These are phyloP conservation scores for Paratinospora sagittata DNA, from an alignment of 164 flowering plant genomes.

Conservation along the genomic window DNA sequence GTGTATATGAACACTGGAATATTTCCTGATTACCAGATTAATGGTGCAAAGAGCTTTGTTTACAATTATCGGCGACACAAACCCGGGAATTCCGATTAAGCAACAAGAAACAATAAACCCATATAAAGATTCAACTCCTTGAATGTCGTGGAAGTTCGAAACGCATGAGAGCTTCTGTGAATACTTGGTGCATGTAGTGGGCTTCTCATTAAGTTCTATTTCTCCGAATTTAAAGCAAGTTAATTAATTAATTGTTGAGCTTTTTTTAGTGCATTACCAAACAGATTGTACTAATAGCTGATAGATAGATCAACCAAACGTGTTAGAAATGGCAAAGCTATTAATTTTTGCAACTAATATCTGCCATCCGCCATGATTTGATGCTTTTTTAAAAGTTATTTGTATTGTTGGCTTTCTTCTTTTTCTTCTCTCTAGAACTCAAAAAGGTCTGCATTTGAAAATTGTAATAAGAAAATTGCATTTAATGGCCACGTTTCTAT, in stretches of 20 bases:
- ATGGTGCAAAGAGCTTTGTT: constrained; percentile 1
- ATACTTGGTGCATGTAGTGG: too few species aligned
- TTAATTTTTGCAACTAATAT: neutral
- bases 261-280: neutral
- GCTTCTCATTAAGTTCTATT: too few species aligned
- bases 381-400: neutral
- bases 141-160: neutral
- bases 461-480: too few species aligned
- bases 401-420: neutral
- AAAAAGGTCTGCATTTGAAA: neutral
- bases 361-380: neutral
- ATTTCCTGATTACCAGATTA: neutral
- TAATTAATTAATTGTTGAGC: neutral
- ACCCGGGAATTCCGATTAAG: neutral
- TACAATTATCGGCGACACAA: neutral
- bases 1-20: too few species aligned
- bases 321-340: neutral
- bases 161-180: neutral
- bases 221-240: constrained; percentile 1
- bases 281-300: neutral
- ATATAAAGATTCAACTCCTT: constrained; percentile 4
- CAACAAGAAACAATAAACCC: neutral
- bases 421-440: neutral
- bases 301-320: too few species aligned
- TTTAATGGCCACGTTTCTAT: too few species aligned